Base-by-base conservation (phyloP, 2,329 filamentous ascomycete genomes). In the Talaromyces sp. region DNA sequence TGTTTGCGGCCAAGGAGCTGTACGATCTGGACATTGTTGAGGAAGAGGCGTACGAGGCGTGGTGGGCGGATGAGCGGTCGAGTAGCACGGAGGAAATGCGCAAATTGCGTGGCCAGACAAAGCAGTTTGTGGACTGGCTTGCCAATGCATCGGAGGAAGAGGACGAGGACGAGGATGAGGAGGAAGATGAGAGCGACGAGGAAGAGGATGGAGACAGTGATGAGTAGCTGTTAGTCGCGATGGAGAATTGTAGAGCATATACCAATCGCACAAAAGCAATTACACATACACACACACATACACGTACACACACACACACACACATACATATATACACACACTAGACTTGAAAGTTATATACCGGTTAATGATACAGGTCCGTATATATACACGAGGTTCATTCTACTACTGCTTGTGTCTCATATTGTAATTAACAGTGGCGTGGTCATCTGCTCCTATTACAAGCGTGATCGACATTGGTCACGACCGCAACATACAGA, bases 21-120 rank as follows among this genome's bases (percentile, higher is more conserved):
- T 95, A 96, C 71, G 86, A 89, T 65, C 76, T 89, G 54, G 94
- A 97, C 65, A 82, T 96, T 17, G 77, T 97, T 1, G 91, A 96
- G 71, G 91, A 96, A 69, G 92, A 97, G 48, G 92, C 89, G 0
- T 90, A 96, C 65, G 78, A 93, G 68, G 83, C 84, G 54, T 99
- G 94, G 94, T 97, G 92, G 92, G 84, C 81, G 21, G 88, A 96
- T 72, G 81, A 83, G 74, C 81, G 87, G 68, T 88, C 88, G 6
- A 82, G 77, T 26, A 86, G 86, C 59, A 86, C 81, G 14, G 88
- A 89, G 59, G 83, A 84, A 57, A 85, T 97, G 87, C 75, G 76
- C 61, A 83, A 78, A 55, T 85, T 97, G 17, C 87, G 88, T 72
- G 84, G 84, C 62, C 89, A 89, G 77, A 91, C 90, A 61, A 81